phyloP scores from a whole-genome alignment of 2,329 filamentous ascomycete genomes.

The Colletotrichum orbiculare region DNA sequence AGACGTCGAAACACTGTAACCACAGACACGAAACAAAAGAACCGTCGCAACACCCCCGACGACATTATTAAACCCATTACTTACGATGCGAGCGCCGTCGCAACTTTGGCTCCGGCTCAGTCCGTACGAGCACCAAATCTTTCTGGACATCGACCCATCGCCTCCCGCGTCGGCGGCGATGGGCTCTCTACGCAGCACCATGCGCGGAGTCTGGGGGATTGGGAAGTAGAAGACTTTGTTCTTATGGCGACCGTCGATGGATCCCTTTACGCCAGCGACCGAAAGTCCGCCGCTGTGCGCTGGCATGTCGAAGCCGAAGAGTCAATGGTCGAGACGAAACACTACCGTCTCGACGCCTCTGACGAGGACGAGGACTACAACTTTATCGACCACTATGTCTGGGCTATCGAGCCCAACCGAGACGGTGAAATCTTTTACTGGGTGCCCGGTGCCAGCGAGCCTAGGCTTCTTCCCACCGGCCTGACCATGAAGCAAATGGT shows the following conservation, averaged over 20 bases:
- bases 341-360: constrained; percentile 78
- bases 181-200: constrained; percentile 84
- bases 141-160: constrained; percentile 71
- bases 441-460: constrained; percentile 70
- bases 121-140: constrained; percentile 89
- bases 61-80: constrained; percentile 50
- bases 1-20: constrained; percentile 35
- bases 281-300: constrained; percentile 83
- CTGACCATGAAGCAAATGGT: constrained; percentile 88
- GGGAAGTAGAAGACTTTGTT: constrained; percentile 99
- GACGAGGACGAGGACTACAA: constrained; percentile 68
- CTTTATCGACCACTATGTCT: constrained; percentile 86
- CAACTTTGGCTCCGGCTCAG: constrained; percentile 96
- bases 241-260: constrained; percentile 99
- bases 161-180: constrained; percentile 61
- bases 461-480: constrained; percentile 72
- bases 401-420: constrained; percentile 92
- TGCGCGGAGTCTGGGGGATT: constrained; percentile 98
- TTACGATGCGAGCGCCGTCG: constrained; percentile 92
- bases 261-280: constrained; percentile 90
- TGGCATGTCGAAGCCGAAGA: constrained; percentile 88
- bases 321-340: constrained; percentile 90
- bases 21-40: constrained; percentile 41
- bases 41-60: constrained; percentile 39
- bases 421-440: constrained; percentile 91